phyloP scores from a whole-genome alignment of 2,329 filamentous ascomycete species.

The Trichoderma afroharzianum region DNA sequence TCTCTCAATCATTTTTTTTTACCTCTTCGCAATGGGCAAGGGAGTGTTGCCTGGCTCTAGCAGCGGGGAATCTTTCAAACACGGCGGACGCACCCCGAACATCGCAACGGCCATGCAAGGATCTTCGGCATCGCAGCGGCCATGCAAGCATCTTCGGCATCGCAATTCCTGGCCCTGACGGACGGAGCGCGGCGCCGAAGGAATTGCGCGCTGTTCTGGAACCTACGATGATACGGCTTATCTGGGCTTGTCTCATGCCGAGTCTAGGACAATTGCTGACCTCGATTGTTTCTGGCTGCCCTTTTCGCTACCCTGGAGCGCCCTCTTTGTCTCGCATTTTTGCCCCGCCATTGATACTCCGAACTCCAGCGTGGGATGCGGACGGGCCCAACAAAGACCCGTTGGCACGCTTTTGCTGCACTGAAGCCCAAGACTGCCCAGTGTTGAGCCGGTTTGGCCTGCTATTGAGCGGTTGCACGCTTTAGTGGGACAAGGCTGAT shows the following conservation, averaged over 20 bases:
- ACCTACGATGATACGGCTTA: not conserved
- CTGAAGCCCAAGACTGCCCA: not conserved
- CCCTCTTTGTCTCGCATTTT: not conserved
- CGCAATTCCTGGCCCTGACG: not conserved
- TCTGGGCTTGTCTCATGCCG: not conserved
- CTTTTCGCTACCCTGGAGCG: not conserved
- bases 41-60: not conserved
- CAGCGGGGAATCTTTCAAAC: not conserved
- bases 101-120: not conserved
- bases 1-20: slow-evolving; percentile 4
- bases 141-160: slow-evolving; percentile 1
- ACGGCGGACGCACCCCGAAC: not conserved
- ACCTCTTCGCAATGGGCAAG: not conserved
- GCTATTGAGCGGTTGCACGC: not conserved
- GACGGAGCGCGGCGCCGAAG: not conserved
- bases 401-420: not conserved
- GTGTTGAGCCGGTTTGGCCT: not conserved
- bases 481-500: slow-evolving; percentile 14
- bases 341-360: not conserved
- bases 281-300: not conserved
- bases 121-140: not conserved
- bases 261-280: not conserved
- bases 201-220: slow-evolving; percentile 1
- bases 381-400: slow-evolving; percentile 5
- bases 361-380: not conserved